These are phyloP conservation scores for Clitoria ternatea DNA, from an alignment of 306 rosid genomes.

Conservation along the genomic window DNA sequence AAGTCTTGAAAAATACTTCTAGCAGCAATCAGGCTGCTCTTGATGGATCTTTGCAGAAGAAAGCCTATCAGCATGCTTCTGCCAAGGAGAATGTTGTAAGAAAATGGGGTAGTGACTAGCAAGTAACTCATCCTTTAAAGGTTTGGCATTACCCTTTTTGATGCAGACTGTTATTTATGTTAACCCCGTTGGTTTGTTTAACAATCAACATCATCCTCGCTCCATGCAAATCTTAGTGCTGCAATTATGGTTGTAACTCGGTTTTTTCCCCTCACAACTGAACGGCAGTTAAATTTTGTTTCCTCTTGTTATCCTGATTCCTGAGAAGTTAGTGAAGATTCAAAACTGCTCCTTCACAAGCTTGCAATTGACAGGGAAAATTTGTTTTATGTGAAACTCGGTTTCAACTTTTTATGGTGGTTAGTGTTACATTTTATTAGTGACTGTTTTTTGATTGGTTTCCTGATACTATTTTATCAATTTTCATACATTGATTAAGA, in stretches of 20 bases:
- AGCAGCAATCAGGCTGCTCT: slow-evolving; percentile 32
- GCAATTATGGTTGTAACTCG: slow-evolving; percentile 4
- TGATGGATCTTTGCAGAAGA: slow-evolving; percentile 41
- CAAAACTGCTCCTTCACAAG: slow-evolving; percentile 13
- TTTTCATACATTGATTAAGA: not conserved
- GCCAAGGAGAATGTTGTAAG: slow-evolving; percentile 75
- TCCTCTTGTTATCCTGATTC: not conserved
- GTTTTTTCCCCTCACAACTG: not conserved
- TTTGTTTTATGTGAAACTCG: not conserved
- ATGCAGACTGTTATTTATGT: not conserved
- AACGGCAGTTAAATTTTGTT: not conserved
- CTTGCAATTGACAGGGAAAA: not conserved
- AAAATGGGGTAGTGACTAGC: slow-evolving; percentile 76
- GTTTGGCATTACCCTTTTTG: slow-evolving; percentile 23
- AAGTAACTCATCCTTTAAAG: slow-evolving; percentile 32
- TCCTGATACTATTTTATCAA: not conserved
- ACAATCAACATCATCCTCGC: slow-evolving; percentile 4
- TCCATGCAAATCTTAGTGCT: slow-evolving; percentile 14
- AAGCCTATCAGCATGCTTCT: slow-evolving; percentile 42
- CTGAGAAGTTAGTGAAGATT: not conserved
- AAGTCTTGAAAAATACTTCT: slow-evolving; percentile 44
- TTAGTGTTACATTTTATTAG: not conserved
- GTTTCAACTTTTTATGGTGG: not conserved
- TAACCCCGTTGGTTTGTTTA: not conserved
- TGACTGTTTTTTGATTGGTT: not conserved